Evolutionary conservation across 495 filamentous ascomycete species (phyloP).

Genomic region (Tuber aestivum): DNA sequence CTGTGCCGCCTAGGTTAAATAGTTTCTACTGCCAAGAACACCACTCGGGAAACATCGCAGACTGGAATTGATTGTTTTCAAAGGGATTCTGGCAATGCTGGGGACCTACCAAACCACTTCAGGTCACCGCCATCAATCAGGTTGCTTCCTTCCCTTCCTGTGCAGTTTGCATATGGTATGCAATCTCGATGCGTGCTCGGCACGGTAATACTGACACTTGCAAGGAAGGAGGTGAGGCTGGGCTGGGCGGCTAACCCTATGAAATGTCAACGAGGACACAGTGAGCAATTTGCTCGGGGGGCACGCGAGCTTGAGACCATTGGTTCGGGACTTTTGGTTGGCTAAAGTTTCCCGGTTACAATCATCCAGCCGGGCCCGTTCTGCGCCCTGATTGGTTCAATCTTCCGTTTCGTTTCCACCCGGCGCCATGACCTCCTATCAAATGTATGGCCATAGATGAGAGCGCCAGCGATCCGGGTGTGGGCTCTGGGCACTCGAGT

Average conservation of each 20-base stretch:
- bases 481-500: not conserved
- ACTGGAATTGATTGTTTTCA: conserved; percentile 50
- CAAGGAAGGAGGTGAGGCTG: not conserved
- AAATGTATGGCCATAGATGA: not conserved
- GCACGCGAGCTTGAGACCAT: not conserved
- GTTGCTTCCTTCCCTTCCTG: not conserved
- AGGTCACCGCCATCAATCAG: not conserved
- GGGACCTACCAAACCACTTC: not conserved
- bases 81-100: not conserved
- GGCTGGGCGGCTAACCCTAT: not conserved
- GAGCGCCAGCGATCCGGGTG: not conserved
- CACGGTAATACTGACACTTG: not conserved
- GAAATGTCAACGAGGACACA: not conserved
- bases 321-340: not conserved
- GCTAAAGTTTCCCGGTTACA: not conserved
- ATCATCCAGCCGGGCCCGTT: not conserved
- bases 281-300: not conserved
- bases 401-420: not conserved
- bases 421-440: not conserved
- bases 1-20: not conserved
- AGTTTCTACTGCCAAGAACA: not conserved
- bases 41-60: conserved; percentile 43
- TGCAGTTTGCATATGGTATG: not conserved
- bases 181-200: not conserved
- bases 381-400: not conserved